These are phyloP conservation scores for carrot (Daucus carota) DNA, from an alignment of 129 eudicot species.

Conservation along the genomic window DH1_v3.0 NC_030387.2:4517501-4518000, in stretches of 20 bases:
- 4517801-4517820: slow-evolving; percentile 11
- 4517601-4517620: neutral
- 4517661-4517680: slow-evolving; percentile 14
- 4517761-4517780: slow-evolving; percentile 37
- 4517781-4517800: slow-evolving; percentile 25
- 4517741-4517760: slow-evolving; percentile 13
- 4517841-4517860: neutral
- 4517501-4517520: too few species aligned
- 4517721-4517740: slow-evolving; percentile 12
- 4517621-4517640: neutral
- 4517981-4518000: slow-evolving; percentile 20
- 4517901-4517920: slow-evolving; percentile 8
- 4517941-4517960: slow-evolving; percentile 55
- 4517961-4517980: slow-evolving; percentile 43
- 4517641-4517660: slow-evolving; percentile 14
- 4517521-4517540: too few species aligned
- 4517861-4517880: slow-evolving; percentile 19
- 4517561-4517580: neutral
- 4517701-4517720: slow-evolving; percentile 18
- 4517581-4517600: neutral
- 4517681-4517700: slow-evolving; percentile 17
- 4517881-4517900: neutral
- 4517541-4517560: too few species aligned
- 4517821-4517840: neutral
- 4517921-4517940: slow-evolving; percentile 33